Evolutionary conservation across 805 yeast genomes (phyloP).

Genomic region (Candida taoyuanica): DNA sequence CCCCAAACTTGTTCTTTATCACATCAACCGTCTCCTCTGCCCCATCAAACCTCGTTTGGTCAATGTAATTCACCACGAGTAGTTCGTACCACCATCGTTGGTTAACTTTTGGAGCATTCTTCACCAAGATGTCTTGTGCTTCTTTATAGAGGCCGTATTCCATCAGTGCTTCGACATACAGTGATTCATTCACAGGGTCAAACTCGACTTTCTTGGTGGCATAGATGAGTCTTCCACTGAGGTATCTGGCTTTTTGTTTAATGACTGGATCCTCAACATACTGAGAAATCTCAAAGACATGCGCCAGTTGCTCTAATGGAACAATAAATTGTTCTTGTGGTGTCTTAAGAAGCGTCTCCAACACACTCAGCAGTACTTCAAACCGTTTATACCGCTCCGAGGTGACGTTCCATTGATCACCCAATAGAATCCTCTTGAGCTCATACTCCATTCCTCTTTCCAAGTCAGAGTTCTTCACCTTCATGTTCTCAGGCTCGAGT

Average conservation of each 20-base stretch:
- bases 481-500: conserved; percentile 2
- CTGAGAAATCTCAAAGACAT: conserved; percentile 39
- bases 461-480: conserved; percentile 4
- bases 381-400: conserved; percentile 15
- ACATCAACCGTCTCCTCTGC: conserved; percentile 33
- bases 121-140: conserved; percentile 36
- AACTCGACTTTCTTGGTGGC: conserved; percentile 36
- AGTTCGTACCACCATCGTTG: conserved; percentile 52
- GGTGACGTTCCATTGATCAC: conserved; percentile 9
- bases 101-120: conserved; percentile 29
- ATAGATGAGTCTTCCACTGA: conserved; percentile 41
- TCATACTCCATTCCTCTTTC: conserved; percentile 19
- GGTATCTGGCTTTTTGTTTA: conserved; percentile 33
- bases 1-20: conserved; percentile 24
- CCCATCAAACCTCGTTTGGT: conserved; percentile 28
- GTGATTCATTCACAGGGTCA: conserved; percentile 48
- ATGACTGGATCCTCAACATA: conserved; percentile 29
- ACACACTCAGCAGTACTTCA: conserved; percentile 11
- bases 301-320: conserved; percentile 30
- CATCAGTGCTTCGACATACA: conserved; percentile 42
- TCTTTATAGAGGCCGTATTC: conserved; percentile 29
- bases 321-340: conserved; percentile 18
- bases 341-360: conserved; percentile 11
- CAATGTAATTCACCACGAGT: conserved; percentile 39
- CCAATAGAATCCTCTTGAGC: conserved; percentile 7